Percentiles rank a stretch among this genome's conserved stretches.
Evolutionary conservation across 768 basidiomycete species (phyloP).

Genomic region (Lactarius psammicola): DNA sequence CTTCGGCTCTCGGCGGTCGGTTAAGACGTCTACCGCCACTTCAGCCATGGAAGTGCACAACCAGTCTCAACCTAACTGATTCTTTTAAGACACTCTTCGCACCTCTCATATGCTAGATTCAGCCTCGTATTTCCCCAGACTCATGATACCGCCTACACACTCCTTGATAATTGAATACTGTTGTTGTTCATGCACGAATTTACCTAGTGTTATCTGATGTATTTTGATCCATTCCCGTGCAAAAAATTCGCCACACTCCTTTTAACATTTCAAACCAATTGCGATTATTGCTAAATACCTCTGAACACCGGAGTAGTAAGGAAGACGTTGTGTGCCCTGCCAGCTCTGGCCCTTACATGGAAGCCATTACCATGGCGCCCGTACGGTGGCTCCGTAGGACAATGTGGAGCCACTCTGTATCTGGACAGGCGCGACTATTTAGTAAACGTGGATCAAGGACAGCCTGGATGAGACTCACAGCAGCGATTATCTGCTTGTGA

Average conservation of each 20-base stretch:
- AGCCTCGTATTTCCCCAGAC: constrained; percentile 7
- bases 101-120: constrained; percentile 4
- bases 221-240: constrained; percentile 12
- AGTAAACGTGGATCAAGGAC: background rate
- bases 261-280: constrained; percentile 10
- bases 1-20: constrained; percentile 71
- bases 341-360: background rate
- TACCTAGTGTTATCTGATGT: constrained; percentile 23
- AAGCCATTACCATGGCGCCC: constrained; percentile 26
- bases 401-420: constrained; percentile 22
- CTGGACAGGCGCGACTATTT: constrained; percentile 6
- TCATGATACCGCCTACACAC: constrained; percentile 25
- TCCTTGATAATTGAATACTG: constrained; percentile 28
- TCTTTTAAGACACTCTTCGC: background rate
- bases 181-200: constrained; percentile 26
- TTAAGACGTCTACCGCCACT: constrained; percentile 35
- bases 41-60: constrained; percentile 24
- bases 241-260: constrained; percentile 19
- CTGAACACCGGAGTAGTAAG: background rate
- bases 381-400: constrained; percentile 17
- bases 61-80: constrained; percentile 9
- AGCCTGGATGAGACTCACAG: constrained; percentile 15
- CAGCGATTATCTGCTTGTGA: constrained; percentile 28
- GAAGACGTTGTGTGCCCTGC: background rate
- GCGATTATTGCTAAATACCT: constrained; percentile 7